phyloP scores from a whole-genome alignment of 805 yeast genomes.

The Wickerhamomyces canadensis region DNA sequence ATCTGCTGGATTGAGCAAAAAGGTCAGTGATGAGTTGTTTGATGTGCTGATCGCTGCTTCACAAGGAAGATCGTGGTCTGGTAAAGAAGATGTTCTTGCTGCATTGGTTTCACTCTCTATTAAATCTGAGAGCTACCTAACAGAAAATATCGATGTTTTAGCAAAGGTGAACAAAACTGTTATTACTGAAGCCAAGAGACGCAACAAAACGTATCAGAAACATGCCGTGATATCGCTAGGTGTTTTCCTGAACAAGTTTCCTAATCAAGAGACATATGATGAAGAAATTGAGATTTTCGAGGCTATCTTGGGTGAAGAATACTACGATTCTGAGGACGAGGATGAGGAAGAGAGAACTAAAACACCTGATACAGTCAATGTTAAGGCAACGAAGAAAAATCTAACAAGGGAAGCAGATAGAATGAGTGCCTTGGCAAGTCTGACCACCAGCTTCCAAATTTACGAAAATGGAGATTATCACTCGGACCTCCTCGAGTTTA shows the following conservation, averaged over 20 bases:
- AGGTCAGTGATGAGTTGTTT: conserved; percentile 35
- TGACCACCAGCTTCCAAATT: conserved; percentile 29
- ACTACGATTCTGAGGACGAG: conserved; percentile 34
- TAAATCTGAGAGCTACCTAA: conserved; percentile 37
- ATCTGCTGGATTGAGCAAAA: conserved; percentile 17
- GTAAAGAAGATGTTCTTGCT: conserved; percentile 71
- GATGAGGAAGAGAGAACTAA: conserved; percentile 31
- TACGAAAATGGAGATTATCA: conserved; percentile 17
- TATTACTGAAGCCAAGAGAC: conserved; percentile 56
- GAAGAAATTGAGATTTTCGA: conserved; percentile 28
- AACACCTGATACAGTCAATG: conserved; percentile 22
- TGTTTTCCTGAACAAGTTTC: conserved; percentile 37
- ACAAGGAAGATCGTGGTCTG: conserved; percentile 81
- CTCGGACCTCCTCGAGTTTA: conserved; percentile 22
- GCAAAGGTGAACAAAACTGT: conserved; percentile 39
- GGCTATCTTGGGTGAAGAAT: conserved; percentile 33
- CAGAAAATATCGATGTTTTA: conserved; percentile 26
- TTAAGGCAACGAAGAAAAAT: conserved; percentile 36
- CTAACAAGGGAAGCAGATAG: conserved; percentile 45
- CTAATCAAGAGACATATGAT: conserved; percentile 25
- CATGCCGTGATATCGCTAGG: conserved; percentile 51
- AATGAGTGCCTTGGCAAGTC: conserved; percentile 30
- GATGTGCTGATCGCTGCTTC: conserved; percentile 52
- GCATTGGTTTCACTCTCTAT: conserved; percentile 58
- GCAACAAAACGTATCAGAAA: conserved; percentile 58